Evolutionary conservation across 2,329 filamentous ascomycete genomes (phyloP).

Genomic region (Aureobasidium sp.): DNA sequence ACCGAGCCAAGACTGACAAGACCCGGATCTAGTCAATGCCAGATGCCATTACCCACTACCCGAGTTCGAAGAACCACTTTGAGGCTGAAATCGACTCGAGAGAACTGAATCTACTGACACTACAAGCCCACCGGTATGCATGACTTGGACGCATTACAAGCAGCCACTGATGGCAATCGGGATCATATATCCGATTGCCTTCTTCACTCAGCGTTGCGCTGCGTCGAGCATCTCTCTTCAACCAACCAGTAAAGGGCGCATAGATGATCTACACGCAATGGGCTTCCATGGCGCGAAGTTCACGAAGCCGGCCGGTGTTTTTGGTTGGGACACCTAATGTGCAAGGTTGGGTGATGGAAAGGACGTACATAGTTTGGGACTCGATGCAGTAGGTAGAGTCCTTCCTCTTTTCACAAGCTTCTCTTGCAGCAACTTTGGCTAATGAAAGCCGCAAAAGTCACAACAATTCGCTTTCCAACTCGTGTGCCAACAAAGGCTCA

Average conservation of each 20-base stretch:
- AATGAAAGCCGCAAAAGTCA: not conserved
- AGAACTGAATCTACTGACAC: not conserved
- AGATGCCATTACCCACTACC: not conserved
- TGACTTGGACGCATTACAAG: not conserved
- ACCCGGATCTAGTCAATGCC: not conserved
- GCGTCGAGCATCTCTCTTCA: not conserved
- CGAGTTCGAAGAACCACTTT: not conserved
- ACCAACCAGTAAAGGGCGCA: not conserved
- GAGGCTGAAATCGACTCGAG: not conserved
- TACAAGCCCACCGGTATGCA: too few relatives aligned
- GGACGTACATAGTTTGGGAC: not conserved
- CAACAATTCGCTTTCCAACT: not conserved
- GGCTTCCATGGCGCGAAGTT: not conserved
- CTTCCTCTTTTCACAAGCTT: not conserved
- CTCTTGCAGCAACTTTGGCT: not conserved
- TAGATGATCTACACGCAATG: not conserved
- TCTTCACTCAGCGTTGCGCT: not conserved
- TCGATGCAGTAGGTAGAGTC: not conserved
- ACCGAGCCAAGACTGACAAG: not conserved
- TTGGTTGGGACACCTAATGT: not conserved
- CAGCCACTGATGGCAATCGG: not conserved
- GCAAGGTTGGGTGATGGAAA: not conserved
- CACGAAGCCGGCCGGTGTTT: not conserved
- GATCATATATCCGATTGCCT: too few relatives aligned
- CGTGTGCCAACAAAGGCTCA: not conserved